Evolutionary conservation across 305 asterid genomes (phyloP).

Genomic region (Solanum hybrid): DNA sequence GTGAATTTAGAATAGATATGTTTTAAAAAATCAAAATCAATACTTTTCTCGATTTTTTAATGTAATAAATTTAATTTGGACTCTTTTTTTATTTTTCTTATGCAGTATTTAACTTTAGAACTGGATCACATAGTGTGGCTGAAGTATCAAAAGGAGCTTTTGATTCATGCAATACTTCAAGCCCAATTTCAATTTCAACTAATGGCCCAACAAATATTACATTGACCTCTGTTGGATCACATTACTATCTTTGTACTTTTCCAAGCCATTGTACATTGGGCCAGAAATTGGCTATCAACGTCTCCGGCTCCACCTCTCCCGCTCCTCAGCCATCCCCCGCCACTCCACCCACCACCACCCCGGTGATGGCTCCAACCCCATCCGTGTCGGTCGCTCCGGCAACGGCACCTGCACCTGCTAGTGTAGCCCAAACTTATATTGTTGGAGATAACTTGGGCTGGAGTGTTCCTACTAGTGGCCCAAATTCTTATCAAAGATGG

Average conservation of each 20-base stretch:
- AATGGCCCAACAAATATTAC: conserved; percentile 40
- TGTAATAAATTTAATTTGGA: background rate
- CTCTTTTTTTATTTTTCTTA: background rate
- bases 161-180: conserved; percentile 34
- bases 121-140: conserved; percentile 32
- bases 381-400: conserved; percentile 6
- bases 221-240: conserved; percentile 34
- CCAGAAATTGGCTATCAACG: conserved; percentile 48
- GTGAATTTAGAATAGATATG: background rate
- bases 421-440: conserved; percentile 19
- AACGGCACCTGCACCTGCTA: conserved; percentile 28
- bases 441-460: conserved; percentile 60
- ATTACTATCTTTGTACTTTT: conserved; percentile 41
- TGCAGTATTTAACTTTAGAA: conserved; percentile 34
- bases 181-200: conserved; percentile 27
- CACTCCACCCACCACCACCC: conserved; percentile 5
- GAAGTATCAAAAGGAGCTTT: conserved; percentile 34
- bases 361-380: conserved; percentile 18
- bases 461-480: conserved; percentile 42
- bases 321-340: conserved; percentile 29
- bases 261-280: conserved; percentile 33
- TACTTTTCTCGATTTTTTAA: background rate
- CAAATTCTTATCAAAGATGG: conserved; percentile 44
- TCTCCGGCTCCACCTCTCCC: conserved; percentile 29
- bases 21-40: background rate